Percentiles rank a stretch among this genome's conserved stretches.
Evolutionary conservation across 495 filamentous ascomycete species (phyloP).

Genomic region (Rhypophila decipiens): DNA sequence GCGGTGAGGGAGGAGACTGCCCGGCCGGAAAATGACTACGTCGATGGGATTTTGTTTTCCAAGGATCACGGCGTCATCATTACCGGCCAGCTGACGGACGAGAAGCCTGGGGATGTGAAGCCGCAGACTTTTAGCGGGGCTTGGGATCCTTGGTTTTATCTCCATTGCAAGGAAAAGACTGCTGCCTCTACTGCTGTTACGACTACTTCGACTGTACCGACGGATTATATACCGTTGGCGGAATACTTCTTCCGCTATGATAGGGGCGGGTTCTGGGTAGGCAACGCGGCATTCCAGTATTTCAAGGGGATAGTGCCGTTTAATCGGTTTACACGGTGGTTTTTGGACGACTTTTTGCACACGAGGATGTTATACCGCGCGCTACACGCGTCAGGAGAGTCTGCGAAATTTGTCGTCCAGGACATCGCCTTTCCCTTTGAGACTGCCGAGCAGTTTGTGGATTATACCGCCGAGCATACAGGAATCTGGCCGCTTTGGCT

Average conservation of each 20-base stretch:
- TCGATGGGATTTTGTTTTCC: conserved; percentile 47
- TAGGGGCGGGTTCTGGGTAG: conserved; percentile 56
- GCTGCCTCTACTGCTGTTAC: conserved; percentile 2
- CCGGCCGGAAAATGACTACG: conserved; percentile 29
- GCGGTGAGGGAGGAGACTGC: conserved; percentile 24
- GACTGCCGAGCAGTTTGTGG: conserved; percentile 44
- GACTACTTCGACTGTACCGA: conserved; percentile 9
- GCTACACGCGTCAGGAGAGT: conserved; percentile 50
- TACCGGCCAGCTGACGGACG: conserved; percentile 44
- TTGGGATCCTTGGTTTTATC: conserved; percentile 49
- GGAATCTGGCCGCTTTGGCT: conserved; percentile 55
- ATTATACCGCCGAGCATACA: conserved; percentile 42
- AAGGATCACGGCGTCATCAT: conserved; percentile 46
- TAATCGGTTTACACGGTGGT: conserved; percentile 47
- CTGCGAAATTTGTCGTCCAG: conserved; percentile 49
- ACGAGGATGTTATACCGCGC: conserved; percentile 60
- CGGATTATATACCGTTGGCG: conserved; percentile 43
- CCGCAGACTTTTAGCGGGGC: conserved; percentile 39
- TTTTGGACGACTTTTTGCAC: conserved; percentile 58
- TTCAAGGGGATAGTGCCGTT: conserved; percentile 47
- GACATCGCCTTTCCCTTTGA: conserved; percentile 50
- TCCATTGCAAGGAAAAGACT: conserved; percentile 37
- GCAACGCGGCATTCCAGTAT: conserved; percentile 47
- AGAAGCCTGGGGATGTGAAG: conserved; percentile 19
- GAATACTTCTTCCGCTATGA: conserved; percentile 57